Conservation (phyloP, 495 filamentous ascomycete genomes). For the Lentithecium fluviatile region DNA sequence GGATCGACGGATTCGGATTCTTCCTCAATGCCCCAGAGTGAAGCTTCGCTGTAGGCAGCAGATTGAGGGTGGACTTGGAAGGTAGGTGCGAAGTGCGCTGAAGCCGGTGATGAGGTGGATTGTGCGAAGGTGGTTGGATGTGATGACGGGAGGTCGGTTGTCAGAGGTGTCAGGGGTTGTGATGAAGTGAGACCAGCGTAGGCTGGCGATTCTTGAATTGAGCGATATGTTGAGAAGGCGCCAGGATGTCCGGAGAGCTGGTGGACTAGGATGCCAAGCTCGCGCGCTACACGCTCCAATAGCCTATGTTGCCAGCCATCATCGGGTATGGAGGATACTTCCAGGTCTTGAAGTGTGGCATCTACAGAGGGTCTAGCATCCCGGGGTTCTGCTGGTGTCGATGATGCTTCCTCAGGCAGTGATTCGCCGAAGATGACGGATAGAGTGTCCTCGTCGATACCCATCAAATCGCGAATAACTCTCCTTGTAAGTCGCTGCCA, state of each 20-base stretch:
- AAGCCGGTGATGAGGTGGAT: slow-evolving; percentile 39
- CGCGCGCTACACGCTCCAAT: slow-evolving; percentile 78
- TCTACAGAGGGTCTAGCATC: slow-evolving; percentile 39
- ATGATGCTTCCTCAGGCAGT: slow-evolving; percentile 60
- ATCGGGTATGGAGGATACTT: slow-evolving; percentile 31
- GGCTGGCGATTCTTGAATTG: slow-evolving; percentile 41
- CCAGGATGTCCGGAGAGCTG: slow-evolving; percentile 78
- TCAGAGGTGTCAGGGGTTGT: neutral
- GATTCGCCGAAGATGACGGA: slow-evolving; percentile 85
- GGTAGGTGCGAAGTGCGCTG: slow-evolving; percentile 50
- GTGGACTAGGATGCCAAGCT: slow-evolving; percentile 79
- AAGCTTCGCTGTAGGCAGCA: slow-evolving; percentile 48
- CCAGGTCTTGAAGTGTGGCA: slow-evolving; percentile 41
- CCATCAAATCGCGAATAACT: slow-evolving; percentile 84
- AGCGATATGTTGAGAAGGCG: slow-evolving; percentile 74
- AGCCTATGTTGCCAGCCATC: slow-evolving; percentile 70
- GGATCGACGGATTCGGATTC: slow-evolving; percentile 43
- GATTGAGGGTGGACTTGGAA: slow-evolving; percentile 25
- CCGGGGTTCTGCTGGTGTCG: slow-evolving; percentile 15
- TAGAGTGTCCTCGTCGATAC: slow-evolving; percentile 82
- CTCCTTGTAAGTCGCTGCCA: slow-evolving; percentile 81
- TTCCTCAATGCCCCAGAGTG: slow-evolving; percentile 69
- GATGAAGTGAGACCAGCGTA: slow-evolving; percentile 54
- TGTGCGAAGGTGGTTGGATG: slow-evolving; percentile 10
- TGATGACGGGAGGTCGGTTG: slow-evolving; percentile 7